A percentile compares a stretch with the other conserved stretches of the same genome.
Conservation (phyloP, 805 yeast species). For the Monosporozyma unispora region DNA sequence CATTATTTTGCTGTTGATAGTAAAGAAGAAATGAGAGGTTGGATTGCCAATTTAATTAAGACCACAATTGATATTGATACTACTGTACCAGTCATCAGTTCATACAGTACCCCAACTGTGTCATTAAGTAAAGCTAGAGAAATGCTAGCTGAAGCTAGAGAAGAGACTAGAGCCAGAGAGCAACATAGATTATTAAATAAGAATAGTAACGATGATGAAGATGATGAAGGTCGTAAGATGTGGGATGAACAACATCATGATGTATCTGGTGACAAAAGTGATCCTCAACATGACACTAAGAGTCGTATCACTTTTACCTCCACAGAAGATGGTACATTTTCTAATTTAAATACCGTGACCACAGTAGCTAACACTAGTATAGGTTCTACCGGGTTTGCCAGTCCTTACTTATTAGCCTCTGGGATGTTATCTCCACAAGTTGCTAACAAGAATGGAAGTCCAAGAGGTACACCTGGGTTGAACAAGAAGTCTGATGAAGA, state of each 20-base stretch:
- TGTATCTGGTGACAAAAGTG: background rate
- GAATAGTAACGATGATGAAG: constrained; percentile 8
- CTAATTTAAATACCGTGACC: constrained; percentile 9
- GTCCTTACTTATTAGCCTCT: constrained; percentile 60
- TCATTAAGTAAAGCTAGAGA: constrained; percentile 82
- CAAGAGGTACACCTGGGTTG: constrained; percentile 2
- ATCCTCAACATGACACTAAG: background rate
- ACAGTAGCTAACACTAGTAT: constrained; percentile 15
- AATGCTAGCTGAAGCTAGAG: constrained; percentile 72
- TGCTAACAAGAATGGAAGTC: constrained; percentile 9
- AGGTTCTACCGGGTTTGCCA: constrained; percentile 44
- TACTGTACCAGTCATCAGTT: constrained; percentile 79
- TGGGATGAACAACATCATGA: constrained; percentile 27
- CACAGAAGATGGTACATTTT: constrained; percentile 13
- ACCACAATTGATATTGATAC: constrained; percentile 97
- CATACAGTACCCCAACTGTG: constrained; percentile 93
- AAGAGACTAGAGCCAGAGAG: constrained; percentile 53
- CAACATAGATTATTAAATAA: constrained; percentile 25
- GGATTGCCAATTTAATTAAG: constrained; percentile 92
- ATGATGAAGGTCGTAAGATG: constrained; percentile 23
- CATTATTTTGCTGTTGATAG: constrained; percentile 95
- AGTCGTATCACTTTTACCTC: constrained; percentile 11
- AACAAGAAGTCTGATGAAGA: constrained; percentile 5
- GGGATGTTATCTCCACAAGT: constrained; percentile 47
- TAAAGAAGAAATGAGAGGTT: constrained; percentile 80